Conservation (phyloP, 305 asterid species). For the Fraxinus xanthoxyloides region DNA sequence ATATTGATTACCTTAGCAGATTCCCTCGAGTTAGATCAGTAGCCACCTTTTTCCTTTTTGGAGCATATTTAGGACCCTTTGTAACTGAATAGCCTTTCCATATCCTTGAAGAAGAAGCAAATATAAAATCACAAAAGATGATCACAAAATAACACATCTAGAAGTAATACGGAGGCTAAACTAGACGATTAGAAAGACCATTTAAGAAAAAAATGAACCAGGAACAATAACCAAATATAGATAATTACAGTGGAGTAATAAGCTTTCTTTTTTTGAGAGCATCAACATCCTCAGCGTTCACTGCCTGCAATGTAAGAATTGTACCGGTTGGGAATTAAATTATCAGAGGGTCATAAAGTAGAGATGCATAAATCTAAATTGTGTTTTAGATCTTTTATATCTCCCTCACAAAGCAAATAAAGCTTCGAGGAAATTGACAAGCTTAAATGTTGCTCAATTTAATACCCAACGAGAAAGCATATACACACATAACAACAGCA, state of each 20-base stretch:
- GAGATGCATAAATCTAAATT: not conserved
- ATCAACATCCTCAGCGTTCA: slow-evolving; percentile 61
- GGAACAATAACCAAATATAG: not conserved
- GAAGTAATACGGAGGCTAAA: not conserved
- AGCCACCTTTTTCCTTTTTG: slow-evolving; percentile 79
- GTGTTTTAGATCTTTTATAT: not conserved
- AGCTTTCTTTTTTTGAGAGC: slow-evolving; percentile 80
- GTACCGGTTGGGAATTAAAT: not conserved
- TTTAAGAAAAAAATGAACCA: slow-evolving; percentile 11
- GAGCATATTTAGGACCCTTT: slow-evolving; percentile 88
- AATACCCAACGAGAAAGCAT: not conserved
- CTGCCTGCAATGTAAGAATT: slow-evolving; percentile 46
- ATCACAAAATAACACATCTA: not conserved
- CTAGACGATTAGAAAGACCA: not conserved
- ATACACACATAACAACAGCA: not conserved
- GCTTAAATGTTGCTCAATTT: not conserved
- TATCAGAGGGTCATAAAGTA: not conserved
- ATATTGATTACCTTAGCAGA: slow-evolving; percentile 60
- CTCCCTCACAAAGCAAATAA: not conserved
- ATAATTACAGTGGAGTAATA: slow-evolving; percentile 61
- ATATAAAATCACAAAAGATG: slow-evolving; percentile 13
- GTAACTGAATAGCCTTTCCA: slow-evolving; percentile 86
- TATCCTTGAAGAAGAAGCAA: slow-evolving; percentile 40
- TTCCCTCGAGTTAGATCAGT: slow-evolving; percentile 93
- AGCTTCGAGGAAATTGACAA: slow-evolving; percentile 7